Evolutionary conservation across 306 rosid genomes (phyloP).

Genomic region (Quercus cerris): DNA sequence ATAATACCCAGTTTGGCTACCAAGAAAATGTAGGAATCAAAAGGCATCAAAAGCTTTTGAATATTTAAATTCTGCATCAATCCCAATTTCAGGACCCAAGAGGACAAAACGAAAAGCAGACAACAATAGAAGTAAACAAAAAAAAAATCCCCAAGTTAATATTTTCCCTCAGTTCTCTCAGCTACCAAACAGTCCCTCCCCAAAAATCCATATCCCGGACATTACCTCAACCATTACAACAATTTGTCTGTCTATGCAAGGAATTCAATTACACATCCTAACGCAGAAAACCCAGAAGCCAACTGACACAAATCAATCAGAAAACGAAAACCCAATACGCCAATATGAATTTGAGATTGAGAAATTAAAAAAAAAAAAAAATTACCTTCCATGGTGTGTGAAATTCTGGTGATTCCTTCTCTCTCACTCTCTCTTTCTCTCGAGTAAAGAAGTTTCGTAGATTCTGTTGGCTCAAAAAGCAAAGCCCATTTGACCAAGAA

Average conservation of each 20-base stretch:
- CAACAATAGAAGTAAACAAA: neutral
- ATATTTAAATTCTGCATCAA: neutral
- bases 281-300: constrained; percentile 19
- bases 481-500: constrained; percentile 30
- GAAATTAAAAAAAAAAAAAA: constrained; percentile 6
- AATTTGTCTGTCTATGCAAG: constrained; percentile 27
- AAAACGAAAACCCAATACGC: constrained; percentile 40
- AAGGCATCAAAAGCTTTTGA: constrained; percentile 9
- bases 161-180: constrained; percentile 28
- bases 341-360: constrained; percentile 12
- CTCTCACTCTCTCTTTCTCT: neutral
- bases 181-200: constrained; percentile 26
- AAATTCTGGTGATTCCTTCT: constrained; percentile 21
- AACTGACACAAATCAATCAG: constrained; percentile 22
- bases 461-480: constrained; percentile 38
- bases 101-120: neutral
- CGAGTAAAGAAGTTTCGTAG: constrained; percentile 19
- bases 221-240: constrained; percentile 26
- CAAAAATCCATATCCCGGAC: constrained; percentile 18
- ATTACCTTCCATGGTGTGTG: constrained; percentile 77
- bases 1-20: constrained; percentile 6
- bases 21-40: constrained; percentile 9
- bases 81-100: neutral
- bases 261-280: constrained; percentile 23
- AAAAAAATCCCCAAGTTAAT: neutral